Percentiles rank a stretch among this genome's conserved stretches.
Conservation (phyloP, 2,329 filamentous ascomycete genomes). For the Colletotrichum lini region DNA sequence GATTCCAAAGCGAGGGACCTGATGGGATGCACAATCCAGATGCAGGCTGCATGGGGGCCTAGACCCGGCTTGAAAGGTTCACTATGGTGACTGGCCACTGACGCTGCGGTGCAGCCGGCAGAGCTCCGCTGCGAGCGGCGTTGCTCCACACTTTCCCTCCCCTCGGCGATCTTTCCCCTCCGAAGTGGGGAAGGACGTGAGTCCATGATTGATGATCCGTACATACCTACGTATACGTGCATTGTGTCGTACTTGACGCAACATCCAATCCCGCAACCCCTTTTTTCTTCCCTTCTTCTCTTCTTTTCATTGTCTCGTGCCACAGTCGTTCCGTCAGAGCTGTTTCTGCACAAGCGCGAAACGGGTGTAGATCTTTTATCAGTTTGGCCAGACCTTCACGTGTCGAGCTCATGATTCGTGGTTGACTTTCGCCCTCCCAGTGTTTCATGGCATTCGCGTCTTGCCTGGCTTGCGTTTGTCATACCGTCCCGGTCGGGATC, state of each 20-base stretch:
- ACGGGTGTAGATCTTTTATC: conserved; percentile 6
- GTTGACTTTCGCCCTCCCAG: conserved; percentile 9
- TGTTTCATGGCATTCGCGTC: conserved; percentile 14
- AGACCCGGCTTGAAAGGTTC: neutral
- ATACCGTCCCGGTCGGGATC: conserved; percentile 5
- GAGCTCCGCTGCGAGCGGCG: conserved; percentile 14
- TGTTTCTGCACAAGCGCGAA: neutral
- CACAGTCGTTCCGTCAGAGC: neutral
- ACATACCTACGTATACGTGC: conserved; percentile 8
- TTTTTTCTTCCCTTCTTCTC: too few relatives aligned
- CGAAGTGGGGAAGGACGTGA: neutral
- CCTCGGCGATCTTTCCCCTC: conserved; percentile 26
- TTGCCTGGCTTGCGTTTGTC: neutral
- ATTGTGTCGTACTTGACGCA: neutral
- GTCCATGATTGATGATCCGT: conserved; percentile 27
- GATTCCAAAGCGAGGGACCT: neutral
- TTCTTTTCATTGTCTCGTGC: neutral
- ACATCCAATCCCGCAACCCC: conserved; percentile 11
- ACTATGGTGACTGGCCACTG: neutral
- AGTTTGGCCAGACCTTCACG: conserved; percentile 5
- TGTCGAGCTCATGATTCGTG: conserved; percentile 36
- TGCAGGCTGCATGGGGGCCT: conserved; percentile 7
- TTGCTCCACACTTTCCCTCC: conserved; percentile 13
- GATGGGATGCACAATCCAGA: neutral
- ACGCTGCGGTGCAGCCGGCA: conserved; percentile 24